Conservation (phyloP, 1,284 basidiomycete species). For the Gymnopus androsaceus region DNA sequence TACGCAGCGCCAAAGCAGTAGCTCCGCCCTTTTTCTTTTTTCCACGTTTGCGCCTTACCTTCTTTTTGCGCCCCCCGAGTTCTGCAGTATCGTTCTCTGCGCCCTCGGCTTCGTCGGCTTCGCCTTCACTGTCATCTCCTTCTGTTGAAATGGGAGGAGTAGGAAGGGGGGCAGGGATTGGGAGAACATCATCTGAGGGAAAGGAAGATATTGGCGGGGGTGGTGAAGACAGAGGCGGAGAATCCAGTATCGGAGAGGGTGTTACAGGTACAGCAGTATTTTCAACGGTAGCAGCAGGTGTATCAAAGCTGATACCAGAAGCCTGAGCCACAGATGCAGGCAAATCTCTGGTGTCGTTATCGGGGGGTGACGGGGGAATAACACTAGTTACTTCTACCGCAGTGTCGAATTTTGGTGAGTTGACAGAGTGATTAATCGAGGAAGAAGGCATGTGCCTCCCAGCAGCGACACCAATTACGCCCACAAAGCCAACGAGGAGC, state of each 20-base stretch:
- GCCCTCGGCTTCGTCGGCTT: conserved; percentile 40
- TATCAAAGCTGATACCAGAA: too few species aligned
- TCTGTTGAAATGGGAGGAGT: conserved; percentile 43
- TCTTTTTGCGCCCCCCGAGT: conserved; percentile 27
- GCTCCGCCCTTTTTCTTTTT: conserved; percentile 47
- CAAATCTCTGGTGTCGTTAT: not conserved
- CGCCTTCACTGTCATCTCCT: conserved; percentile 59
- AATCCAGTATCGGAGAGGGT: too few species aligned
- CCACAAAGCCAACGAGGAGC: conserved; percentile 2
- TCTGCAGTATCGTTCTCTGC: conserved; percentile 17
- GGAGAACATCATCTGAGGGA: too few species aligned
- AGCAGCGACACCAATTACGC: not conserved
- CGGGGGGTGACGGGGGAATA: too few species aligned
- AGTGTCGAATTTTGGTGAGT: not conserved
- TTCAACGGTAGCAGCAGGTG: not conserved
- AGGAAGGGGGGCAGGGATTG: not conserved
- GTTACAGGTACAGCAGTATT: too few species aligned
- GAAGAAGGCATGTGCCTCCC: not conserved
- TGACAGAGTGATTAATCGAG: not conserved
- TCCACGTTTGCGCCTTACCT: conserved; percentile 38
- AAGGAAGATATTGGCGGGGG: not conserved
- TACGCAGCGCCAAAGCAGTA: conserved; percentile 19
- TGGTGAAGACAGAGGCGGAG: not conserved
- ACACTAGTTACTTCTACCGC: too few species aligned
- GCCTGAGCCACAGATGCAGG: too few species aligned